phyloP scores from a whole-genome alignment of 768 basidiomycete species.

The Punctularia strigosozonata region DNA sequence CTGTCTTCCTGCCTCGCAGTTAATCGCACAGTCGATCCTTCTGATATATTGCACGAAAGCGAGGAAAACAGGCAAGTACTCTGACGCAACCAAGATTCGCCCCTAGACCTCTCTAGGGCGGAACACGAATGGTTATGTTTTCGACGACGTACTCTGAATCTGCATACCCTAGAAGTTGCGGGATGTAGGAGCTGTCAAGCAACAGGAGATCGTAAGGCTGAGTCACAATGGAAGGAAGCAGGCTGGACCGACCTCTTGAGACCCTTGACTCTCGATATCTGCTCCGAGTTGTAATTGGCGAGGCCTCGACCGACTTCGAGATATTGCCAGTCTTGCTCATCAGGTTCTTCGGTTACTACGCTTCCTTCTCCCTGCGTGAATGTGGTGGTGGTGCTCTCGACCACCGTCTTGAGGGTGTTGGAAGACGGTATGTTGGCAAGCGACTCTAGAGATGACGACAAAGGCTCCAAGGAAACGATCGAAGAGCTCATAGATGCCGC shows the following conservation, averaged over 20 bases:
- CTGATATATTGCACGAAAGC: no score
- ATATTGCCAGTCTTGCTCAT: constrained; percentile 53
- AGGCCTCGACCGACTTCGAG: constrained; percentile 89
- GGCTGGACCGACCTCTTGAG: constrained; percentile 58
- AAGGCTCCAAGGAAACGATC: constrained; percentile 32
- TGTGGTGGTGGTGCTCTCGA: constrained; percentile 12
- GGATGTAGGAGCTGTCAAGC: constrained; percentile 57
- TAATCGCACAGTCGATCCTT: no score
- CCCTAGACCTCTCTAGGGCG: constrained; percentile 27
- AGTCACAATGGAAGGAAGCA: neutral
- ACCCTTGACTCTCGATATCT: constrained; percentile 82
- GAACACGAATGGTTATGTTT: constrained; percentile 72
- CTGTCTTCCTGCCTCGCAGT: no score
- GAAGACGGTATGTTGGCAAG: no score
- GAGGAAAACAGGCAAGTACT: no score
- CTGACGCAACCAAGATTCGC: no score
- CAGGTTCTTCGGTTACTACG: no score
- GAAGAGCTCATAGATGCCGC: constrained; percentile 31
- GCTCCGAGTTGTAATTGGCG: constrained; percentile 91
- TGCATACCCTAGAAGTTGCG: constrained; percentile 78
- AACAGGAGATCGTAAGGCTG: constrained; percentile 3
- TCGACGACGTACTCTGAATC: constrained; percentile 98
- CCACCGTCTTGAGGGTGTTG: constrained; percentile 6
- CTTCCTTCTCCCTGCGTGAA: constrained; percentile 21
- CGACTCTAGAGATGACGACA: no score